These are phyloP conservation scores for Cardamine occulta DNA, from an alignment of 345 rosid genomes.

Conservation along the genomic window DNA sequence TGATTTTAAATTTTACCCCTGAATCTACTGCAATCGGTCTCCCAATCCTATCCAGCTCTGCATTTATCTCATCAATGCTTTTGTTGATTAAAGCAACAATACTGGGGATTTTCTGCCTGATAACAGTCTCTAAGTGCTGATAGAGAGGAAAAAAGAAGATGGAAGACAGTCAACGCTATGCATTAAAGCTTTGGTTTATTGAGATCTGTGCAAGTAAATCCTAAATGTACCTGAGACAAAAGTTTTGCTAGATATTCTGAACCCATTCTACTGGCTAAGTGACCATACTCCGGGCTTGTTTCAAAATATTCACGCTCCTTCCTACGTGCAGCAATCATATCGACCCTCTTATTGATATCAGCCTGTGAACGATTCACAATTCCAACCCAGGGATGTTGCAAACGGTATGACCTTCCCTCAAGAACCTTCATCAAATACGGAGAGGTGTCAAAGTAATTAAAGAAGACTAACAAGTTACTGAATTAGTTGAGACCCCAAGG, in stretches of 20 bases:
- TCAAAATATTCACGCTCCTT: constrained; percentile 97
- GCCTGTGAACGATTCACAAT: constrained; percentile 99
- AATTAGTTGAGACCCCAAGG: constrained; percentile 2
- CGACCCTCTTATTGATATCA: constrained; percentile 95
- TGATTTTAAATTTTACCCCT: constrained; percentile 70
- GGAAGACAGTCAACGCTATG: constrained; percentile 26
- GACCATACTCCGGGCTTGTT: constrained; percentile 97
- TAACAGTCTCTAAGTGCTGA: constrained; percentile 92
- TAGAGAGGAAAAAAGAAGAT: constrained; percentile 21
- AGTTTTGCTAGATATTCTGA: constrained; percentile 97
- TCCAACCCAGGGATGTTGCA: constrained; percentile 99
- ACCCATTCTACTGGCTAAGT: constrained; percentile 92
- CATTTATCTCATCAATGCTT: constrained; percentile 95
- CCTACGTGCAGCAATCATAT: constrained; percentile 88
- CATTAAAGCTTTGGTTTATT: constrained; percentile 1
- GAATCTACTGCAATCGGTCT: constrained; percentile 96
- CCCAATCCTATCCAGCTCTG: constrained; percentile 95
- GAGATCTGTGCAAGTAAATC: constrained; percentile 17
- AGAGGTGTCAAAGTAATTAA: constrained; percentile 35
- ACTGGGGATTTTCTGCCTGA: constrained; percentile 97
- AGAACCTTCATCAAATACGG: constrained; percentile 64
- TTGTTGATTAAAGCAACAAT: constrained; percentile 92
- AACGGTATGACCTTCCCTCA: constrained; percentile 91
- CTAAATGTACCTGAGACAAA: constrained; percentile 71
- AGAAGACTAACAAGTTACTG: constrained; percentile 25